Conservation (phyloP, 805 yeast species). For the Candida patagonica region DNA sequence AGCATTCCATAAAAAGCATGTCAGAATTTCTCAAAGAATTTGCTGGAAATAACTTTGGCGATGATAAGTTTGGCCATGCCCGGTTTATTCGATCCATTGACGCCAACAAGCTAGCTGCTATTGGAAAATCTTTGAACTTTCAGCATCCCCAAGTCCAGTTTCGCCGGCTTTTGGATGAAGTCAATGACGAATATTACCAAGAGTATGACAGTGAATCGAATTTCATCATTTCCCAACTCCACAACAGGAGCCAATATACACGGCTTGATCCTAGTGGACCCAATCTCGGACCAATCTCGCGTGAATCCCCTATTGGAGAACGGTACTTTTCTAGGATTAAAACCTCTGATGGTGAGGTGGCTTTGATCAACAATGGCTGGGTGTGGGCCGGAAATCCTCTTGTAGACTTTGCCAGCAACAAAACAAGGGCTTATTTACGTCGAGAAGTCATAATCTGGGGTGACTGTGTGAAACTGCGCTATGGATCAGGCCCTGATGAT, state of each 20-base stretch:
- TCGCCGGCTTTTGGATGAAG: slow-evolving; percentile 53
- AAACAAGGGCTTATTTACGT: slow-evolving; percentile 72
- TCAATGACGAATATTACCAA: slow-evolving; percentile 63
- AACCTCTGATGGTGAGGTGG: slow-evolving; percentile 38
- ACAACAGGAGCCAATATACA: slow-evolving; percentile 65
- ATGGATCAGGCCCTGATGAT: slow-evolving; percentile 68
- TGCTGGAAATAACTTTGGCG: slow-evolving; percentile 28
- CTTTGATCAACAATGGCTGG: slow-evolving; percentile 93
- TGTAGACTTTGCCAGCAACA: slow-evolving; percentile 79
- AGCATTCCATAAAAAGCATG: slow-evolving; percentile 32
- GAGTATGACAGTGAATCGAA: slow-evolving; percentile 66
- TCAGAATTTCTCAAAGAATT: slow-evolving; percentile 35
- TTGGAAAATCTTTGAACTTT: slow-evolving; percentile 30
- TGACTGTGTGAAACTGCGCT: slow-evolving; percentile 88
- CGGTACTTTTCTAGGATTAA: slow-evolving; percentile 75
- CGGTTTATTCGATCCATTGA: slow-evolving; percentile 52
- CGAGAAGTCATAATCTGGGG: slow-evolving; percentile 97
- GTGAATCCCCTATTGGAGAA: slow-evolving; percentile 60
- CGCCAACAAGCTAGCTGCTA: slow-evolving; percentile 39
- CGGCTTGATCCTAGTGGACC: slow-evolving; percentile 82
- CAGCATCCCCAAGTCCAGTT: slow-evolving; percentile 32
- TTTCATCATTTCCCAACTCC: slow-evolving; percentile 58
- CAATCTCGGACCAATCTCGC: slow-evolving; percentile 51
- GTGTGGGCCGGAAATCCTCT: slow-evolving; percentile 96
- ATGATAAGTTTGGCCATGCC: slow-evolving; percentile 37